Percentiles rank a stretch among this genome's conserved stretches.
These are phyloP conservation scores for Rhododendron mucronatum DNA, from an alignment of 148 eudicot species.

Conservation along the genomic window DNA sequence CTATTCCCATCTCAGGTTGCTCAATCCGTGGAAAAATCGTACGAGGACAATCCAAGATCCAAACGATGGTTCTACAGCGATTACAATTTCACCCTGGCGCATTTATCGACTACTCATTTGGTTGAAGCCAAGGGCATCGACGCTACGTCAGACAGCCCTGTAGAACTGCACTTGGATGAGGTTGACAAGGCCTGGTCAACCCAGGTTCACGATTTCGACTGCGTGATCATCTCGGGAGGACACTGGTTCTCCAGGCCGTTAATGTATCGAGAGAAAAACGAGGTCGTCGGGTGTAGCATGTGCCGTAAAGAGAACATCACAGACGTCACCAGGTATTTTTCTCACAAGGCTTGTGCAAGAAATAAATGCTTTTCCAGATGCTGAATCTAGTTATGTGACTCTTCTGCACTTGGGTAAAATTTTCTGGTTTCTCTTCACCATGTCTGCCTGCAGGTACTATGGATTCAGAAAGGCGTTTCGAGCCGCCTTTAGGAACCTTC, in stretches of 20 bases:
- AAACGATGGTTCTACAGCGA: constrained; percentile 21
- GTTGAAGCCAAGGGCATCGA: constrained; percentile 7
- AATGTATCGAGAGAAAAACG: constrained; percentile 34
- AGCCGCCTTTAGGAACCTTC: constrained; percentile 44
- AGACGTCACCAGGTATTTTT: constrained; percentile 17
- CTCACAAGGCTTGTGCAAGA: neutral
- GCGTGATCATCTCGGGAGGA: constrained; percentile 41
- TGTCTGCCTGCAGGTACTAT: constrained; percentile 10
- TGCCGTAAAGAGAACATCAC: constrained; percentile 35
- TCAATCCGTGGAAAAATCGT: constrained; percentile 10
- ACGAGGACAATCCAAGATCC: constrained; percentile 13
- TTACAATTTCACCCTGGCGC: constrained; percentile 26
- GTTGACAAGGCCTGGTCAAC: constrained; percentile 44
- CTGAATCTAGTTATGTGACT: too few relatives aligned
- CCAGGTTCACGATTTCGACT: constrained; percentile 46
- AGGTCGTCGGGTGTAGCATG: constrained; percentile 41
- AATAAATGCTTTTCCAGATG: neutral
- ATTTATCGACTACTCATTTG: constrained; percentile 18
- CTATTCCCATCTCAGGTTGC: constrained; percentile 9
- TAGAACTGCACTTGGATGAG: constrained; percentile 52
- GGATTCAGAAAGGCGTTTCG: constrained; percentile 40
- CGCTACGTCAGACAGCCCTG: constrained; percentile 15
- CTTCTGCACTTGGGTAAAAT: neutral
- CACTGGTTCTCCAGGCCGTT: constrained; percentile 50
- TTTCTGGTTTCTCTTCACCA: neutral